Percentiles rank a stretch among this genome's conserved stretches.
These are phyloP conservation scores for Fusarium miscanthi DNA, from an alignment of 2,329 filamentous ascomycete species.

Conservation along the genomic window DNA sequence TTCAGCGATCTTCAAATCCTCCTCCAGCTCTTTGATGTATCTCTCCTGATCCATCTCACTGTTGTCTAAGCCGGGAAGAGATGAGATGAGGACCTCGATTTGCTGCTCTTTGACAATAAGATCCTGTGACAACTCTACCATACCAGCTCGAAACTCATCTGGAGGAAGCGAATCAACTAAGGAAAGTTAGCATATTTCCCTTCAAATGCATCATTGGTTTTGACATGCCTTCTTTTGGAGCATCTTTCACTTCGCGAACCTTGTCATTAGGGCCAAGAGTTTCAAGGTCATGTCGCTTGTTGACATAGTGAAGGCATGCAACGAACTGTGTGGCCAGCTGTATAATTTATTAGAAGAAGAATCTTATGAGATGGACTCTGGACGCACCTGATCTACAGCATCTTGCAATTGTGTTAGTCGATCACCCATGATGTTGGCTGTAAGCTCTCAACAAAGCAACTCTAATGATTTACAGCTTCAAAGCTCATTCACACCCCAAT, in stretches of 20 bases:
- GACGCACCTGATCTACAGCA: slow-evolving; percentile 79
- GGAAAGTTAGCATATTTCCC: background rate
- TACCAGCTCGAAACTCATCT: slow-evolving; percentile 73
- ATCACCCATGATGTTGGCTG: slow-evolving; percentile 70
- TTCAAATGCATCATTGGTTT: background rate
- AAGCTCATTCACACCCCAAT: background rate
- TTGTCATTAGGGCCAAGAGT: slow-evolving; percentile 68
- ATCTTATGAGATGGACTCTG: background rate
- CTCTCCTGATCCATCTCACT: slow-evolving; percentile 81
- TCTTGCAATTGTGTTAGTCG: slow-evolving; percentile 86
- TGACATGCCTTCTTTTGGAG: slow-evolving; percentile 61
- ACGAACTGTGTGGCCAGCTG: slow-evolving; percentile 77
- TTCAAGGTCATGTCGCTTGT: slow-evolving; percentile 75
- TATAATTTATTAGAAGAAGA: slow-evolving; percentile 9
- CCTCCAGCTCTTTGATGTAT: slow-evolving; percentile 72
- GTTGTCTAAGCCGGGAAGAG: slow-evolving; percentile 80
- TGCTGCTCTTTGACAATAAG: slow-evolving; percentile 84
- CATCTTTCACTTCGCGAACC: slow-evolving; percentile 67
- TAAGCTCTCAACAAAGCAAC: slow-evolving; percentile 4
- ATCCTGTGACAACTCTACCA: slow-evolving; percentile 80
- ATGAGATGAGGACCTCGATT: slow-evolving; percentile 80
- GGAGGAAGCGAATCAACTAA: slow-evolving; percentile 70
- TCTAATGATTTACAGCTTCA: background rate
- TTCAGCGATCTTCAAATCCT: slow-evolving; percentile 72
- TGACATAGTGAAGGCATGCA: slow-evolving; percentile 73